Evolutionary conservation across 495 filamentous ascomycete species (phyloP).

Genomic region (Chlorociboria aeruginascens): DNA sequence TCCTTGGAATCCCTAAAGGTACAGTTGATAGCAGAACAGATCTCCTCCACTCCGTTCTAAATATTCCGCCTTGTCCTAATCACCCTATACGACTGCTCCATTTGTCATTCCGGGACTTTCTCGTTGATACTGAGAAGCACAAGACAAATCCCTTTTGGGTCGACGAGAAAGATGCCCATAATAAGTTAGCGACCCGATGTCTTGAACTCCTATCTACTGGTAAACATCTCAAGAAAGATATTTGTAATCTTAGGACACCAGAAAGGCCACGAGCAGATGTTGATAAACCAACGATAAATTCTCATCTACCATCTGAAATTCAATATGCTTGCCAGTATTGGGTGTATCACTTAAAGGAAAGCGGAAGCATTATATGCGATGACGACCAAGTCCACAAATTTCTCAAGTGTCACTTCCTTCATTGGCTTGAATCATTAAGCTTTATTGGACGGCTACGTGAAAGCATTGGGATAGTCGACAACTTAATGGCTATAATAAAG

Average conservation of each 20-base stretch:
- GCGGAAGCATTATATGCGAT: slow-evolving; percentile 14
- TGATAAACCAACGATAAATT: slow-evolving; percentile 3
- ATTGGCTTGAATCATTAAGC: slow-evolving; percentile 33
- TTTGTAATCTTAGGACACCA: slow-evolving; percentile 24
- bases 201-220: slow-evolving; percentile 21
- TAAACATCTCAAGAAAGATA: slow-evolving; percentile 23
- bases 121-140: slow-evolving; percentile 26
- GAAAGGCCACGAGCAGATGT: slow-evolving; percentile 17
- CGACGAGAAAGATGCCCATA: slow-evolving; percentile 25
- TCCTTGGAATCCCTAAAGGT: slow-evolving; percentile 11
- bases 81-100: slow-evolving; percentile 24
- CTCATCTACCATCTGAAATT: slow-evolving; percentile 19
- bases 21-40: slow-evolving; percentile 11
- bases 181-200: slow-evolving; percentile 22
- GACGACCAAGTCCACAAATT: slow-evolving; percentile 22
- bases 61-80: slow-evolving; percentile 8
- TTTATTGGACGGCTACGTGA: slow-evolving; percentile 23
- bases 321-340: slow-evolving; percentile 25
- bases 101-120: slow-evolving; percentile 39
- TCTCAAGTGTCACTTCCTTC: slow-evolving; percentile 30
- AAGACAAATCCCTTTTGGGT: slow-evolving; percentile 27
- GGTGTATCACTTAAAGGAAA: slow-evolving; percentile 31
- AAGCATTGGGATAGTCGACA: slow-evolving; percentile 12
- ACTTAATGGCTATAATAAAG: slow-evolving; percentile 8
- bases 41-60: slow-evolving; percentile 21